These are phyloP conservation scores for Pharus latifolius DNA, from an alignment of 176 grass and related monocot species.

Conservation along the genomic window DNA sequence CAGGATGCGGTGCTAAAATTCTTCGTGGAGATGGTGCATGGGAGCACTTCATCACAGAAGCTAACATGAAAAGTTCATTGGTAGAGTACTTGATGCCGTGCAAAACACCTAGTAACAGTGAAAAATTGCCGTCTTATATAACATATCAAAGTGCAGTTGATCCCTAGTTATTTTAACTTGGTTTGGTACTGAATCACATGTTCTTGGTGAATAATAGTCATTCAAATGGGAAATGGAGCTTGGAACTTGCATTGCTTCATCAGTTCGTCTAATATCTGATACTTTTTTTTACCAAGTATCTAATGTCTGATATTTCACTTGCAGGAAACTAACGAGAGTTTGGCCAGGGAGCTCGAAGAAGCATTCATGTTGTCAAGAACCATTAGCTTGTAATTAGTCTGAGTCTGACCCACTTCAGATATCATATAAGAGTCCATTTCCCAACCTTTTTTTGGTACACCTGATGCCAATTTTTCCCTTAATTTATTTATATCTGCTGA, in stretches of 20 bases:
- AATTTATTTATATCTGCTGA: slow-evolving; percentile 9
- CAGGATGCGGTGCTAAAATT: slow-evolving; percentile 78
- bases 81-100: background rate
- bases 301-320: background rate
- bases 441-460: background rate
- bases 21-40: slow-evolving; percentile 81
- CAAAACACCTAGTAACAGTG: background rate
- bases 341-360: slow-evolving; percentile 53
- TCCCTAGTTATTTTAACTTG: background rate
- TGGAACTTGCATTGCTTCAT: background rate
- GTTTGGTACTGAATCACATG: background rate
- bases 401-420: slow-evolving; percentile 29
- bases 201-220: background rate
- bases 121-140: background rate
- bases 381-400: slow-evolving; percentile 58
- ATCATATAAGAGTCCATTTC: slow-evolving; percentile 32
- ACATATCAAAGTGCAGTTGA: background rate
- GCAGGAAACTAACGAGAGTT: slow-evolving; percentile 50
- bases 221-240: background rate
- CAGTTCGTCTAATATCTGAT: background rate
- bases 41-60: slow-evolving; percentile 45
- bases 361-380: slow-evolving; percentile 60
- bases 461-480: background rate
- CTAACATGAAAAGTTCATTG: slow-evolving; percentile 35
- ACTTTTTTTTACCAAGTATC: background rate